These are phyloP conservation scores for Chalara sp. DNA, from an alignment of 2,329 filamentous ascomycete genomes.

Conservation along the genomic window DNA sequence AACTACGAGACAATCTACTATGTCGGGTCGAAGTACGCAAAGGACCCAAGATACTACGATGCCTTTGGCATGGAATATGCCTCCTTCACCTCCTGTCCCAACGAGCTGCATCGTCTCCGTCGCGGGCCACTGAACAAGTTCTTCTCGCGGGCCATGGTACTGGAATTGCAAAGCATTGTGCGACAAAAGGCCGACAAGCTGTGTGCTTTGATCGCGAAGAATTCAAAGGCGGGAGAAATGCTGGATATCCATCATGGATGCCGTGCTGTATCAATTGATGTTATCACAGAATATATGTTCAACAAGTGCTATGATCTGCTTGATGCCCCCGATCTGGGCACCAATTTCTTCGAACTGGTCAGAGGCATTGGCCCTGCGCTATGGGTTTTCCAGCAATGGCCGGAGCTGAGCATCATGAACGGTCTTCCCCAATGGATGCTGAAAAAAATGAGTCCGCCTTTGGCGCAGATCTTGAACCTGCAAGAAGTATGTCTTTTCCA, in stretches of 20 bases:
- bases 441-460: constrained; percentile 5
- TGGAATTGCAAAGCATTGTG: neutral
- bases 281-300: constrained; percentile 8
- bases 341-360: constrained; percentile 5
- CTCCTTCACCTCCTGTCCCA: constrained; percentile 3
- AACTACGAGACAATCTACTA: constrained; percentile 6
- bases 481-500: constrained; percentile 2
- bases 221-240: neutral
- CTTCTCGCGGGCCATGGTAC: constrained; percentile 5
- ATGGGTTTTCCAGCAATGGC: constrained; percentile 9
- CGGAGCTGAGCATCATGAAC: constrained; percentile 1
- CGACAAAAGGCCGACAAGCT: constrained; percentile 3
- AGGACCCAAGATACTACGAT: constrained; percentile 4
- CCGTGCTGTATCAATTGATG: constrained; percentile 8
- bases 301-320: constrained; percentile 7
- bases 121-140: constrained; percentile 6
- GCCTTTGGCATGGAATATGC: constrained; percentile 3
- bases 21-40: constrained; percentile 3
- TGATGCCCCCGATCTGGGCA: constrained; percentile 4
- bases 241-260: constrained; percentile 6
- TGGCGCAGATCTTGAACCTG: constrained; percentile 1
- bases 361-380: constrained; percentile 22
- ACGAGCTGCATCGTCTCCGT: constrained; percentile 7
- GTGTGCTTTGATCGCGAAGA: neutral
- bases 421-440: constrained; percentile 3